Base-by-base conservation (phyloP, 257 asterid species). In the Gentiana straminea region DNA sequence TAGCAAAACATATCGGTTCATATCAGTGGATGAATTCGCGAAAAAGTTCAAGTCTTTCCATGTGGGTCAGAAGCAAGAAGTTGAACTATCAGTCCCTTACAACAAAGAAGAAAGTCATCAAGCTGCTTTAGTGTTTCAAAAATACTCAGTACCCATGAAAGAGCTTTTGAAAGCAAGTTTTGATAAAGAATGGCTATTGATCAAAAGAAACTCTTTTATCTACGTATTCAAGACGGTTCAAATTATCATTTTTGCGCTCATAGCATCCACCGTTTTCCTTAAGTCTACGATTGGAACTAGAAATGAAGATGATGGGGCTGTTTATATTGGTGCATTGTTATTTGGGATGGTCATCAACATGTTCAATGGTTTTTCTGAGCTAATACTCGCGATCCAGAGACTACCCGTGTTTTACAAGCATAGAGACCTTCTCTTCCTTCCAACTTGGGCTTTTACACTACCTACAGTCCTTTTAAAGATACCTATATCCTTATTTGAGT, bases 321-420 rank as follows among this genome's bases (percentile, higher is more conserved):
- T 52, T 49, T 82, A 72, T 50, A 56, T 79, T 44, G 90, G 90
- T 1, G 89, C 89, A 1, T 53, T 82, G 33, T 49, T 77, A 24
- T 82, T 76, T 61, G 69, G 73, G 51, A 67, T 82, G 78, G 72
- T 74, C 59, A 39, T 62, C 36, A 82, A 79, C 55, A 70, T 76
- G 7, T 82, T 82, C 61, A 82, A 82, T 33, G 90, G 90, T 46
- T 72, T 63, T 52, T 71, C 77, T 36, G 90, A 82, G 45, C 64
- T 74, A 8, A 61, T 81, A 10, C 70, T 76, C 55, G 73, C 70
- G 35, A 66, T 82, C 24, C 72, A 79, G 55, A 76, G 86, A 59
- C 81, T 82, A 58, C 90, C 86, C 1, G 80, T 76, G 0, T 76
- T 82, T 33, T 82, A 76, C 64, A 82, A 82, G 77, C 90, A 76